These are phyloP conservation scores for Daldinia decipiens DNA, from an alignment of 495 filamentous ascomycete genomes.

Conservation along the genomic window DNA sequence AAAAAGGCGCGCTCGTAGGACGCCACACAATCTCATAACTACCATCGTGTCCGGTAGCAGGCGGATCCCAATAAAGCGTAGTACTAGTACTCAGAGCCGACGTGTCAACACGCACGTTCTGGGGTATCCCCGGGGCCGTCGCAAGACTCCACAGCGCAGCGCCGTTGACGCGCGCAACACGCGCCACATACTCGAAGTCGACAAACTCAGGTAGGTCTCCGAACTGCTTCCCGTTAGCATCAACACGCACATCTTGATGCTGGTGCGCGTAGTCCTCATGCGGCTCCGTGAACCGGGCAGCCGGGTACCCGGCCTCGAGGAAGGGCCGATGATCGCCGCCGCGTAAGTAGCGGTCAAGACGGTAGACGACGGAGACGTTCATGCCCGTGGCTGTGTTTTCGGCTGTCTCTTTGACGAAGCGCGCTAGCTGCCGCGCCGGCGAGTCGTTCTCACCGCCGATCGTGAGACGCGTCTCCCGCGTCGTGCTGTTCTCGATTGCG, in stretches of 20 bases:
- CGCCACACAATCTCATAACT: conserved; percentile 65
- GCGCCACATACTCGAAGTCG: conserved; percentile 61
- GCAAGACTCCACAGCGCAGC: conserved; percentile 62
- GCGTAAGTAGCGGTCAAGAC: conserved; percentile 62
- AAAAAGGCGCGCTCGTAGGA: conserved; percentile 55
- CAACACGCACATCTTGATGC: conserved; percentile 62
- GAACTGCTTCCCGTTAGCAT: conserved; percentile 57
- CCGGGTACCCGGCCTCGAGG: conserved; percentile 59
- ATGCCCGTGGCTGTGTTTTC: conserved; percentile 57
- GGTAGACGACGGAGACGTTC: conserved; percentile 59
- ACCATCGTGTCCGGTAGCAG: conserved; percentile 31
- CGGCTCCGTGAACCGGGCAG: conserved; percentile 64
- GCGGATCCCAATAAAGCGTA: conserved; percentile 56
- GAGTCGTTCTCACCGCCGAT: conserved; percentile 66
- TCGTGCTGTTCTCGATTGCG: conserved; percentile 48
- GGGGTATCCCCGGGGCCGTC: conserved; percentile 56
- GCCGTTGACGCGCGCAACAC: conserved; percentile 62
- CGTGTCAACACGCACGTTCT: conserved; percentile 59
- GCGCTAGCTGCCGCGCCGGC: conserved; percentile 62
- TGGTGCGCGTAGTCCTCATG: conserved; percentile 64
- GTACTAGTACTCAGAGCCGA: conserved; percentile 56
- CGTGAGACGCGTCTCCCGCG: conserved; percentile 47
- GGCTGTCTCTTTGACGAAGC: conserved; percentile 63
- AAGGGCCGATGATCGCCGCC: conserved; percentile 66
- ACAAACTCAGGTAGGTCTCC: conserved; percentile 63